Percentiles rank a stretch among this genome's conserved stretches.
Evolutionary conservation across 345 rosid genomes (phyloP).

Genomic region (Viola odorata): DNA sequence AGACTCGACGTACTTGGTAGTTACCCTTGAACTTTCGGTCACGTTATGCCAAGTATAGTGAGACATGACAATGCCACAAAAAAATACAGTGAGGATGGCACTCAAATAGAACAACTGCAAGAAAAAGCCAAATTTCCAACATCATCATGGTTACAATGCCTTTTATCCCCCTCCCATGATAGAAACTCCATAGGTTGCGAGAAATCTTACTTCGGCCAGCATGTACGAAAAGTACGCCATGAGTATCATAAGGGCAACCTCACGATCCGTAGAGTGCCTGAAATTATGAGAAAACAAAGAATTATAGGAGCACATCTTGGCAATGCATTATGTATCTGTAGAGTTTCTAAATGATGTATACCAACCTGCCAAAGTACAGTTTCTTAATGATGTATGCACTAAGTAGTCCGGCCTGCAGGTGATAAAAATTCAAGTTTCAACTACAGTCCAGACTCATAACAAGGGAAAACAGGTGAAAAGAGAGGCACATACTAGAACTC

Average conservation of each 20-base stretch:
- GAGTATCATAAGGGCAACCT: slow-evolving; percentile 93
- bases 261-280: slow-evolving; percentile 92
- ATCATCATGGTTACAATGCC: slow-evolving; percentile 6
- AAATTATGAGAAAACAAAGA: slow-evolving; percentile 16
- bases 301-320: neutral
- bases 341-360: too few species aligned
- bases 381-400: slow-evolving; percentile 81
- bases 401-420: slow-evolving; percentile 76
- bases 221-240: slow-evolving; percentile 94
- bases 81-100: slow-evolving; percentile 90
- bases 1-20: slow-evolving; percentile 57
- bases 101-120: slow-evolving; percentile 78
- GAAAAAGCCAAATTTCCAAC: slow-evolving; percentile 6
- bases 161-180: neutral
- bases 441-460: neutral
- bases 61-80: slow-evolving; percentile 96
- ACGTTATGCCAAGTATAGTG: slow-evolving; percentile 98
- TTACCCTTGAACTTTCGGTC: slow-evolving; percentile 84
- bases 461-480: slow-evolving; percentile 3
- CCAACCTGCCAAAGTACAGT: slow-evolving; percentile 85
- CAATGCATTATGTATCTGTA: neutral
- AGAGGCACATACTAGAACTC: slow-evolving; percentile 50
- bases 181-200: slow-evolving; percentile 7
- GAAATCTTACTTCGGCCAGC: slow-evolving; percentile 70
- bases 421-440: slow-evolving; percentile 2